Evolutionary conservation across 768 basidiomycete genomes (phyloP).

Genomic region (Termitomyces sp.): DNA sequence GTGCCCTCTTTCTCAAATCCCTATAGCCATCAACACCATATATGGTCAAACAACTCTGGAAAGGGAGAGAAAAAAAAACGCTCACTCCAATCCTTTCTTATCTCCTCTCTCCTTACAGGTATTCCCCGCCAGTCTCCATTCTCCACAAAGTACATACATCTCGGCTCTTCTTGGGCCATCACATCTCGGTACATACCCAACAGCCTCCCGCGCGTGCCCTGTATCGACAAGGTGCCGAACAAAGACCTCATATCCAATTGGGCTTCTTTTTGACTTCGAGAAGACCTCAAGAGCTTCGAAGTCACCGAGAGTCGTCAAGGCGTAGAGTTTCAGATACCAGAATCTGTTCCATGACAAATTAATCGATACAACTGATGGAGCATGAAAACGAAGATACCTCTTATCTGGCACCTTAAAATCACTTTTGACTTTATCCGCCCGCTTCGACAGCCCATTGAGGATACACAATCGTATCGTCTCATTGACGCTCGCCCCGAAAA

Average conservation of each 20-base stretch:
- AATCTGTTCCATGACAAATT: slow-evolving; percentile 49
- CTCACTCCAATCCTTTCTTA: slow-evolving; percentile 80
- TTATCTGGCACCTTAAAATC: slow-evolving; percentile 97
- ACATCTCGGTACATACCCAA: slow-evolving; percentile 74
- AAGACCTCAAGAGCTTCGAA: slow-evolving; percentile 86
- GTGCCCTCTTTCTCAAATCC: slow-evolving; percentile 65
- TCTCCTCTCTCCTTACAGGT: slow-evolving; percentile 90
- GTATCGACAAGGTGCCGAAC: slow-evolving; percentile 73
- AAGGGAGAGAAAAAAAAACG: slow-evolving; percentile 12
- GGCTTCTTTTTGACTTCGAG: slow-evolving; percentile 81
- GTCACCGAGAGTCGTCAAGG: slow-evolving; percentile 71
- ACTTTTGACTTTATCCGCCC: slow-evolving; percentile 80
- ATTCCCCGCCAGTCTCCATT: slow-evolving; percentile 83
- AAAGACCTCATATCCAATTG: slow-evolving; percentile 93
- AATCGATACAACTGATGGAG: background rate
- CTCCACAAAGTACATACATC: slow-evolving; percentile 84
- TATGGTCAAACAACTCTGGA: background rate
- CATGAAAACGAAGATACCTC: slow-evolving; percentile 45
- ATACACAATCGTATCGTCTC: slow-evolving; percentile 81
- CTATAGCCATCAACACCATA: slow-evolving; percentile 29
- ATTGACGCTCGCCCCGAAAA: slow-evolving; percentile 82
- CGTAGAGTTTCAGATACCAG: slow-evolving; percentile 89
- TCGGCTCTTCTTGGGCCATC: slow-evolving; percentile 81
- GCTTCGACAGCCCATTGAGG: slow-evolving; percentile 73
- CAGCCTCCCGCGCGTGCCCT: slow-evolving; percentile 73